These are phyloP conservation scores for Sclerotinia sclerotiorum DNA, from an alignment of 2,329 filamentous ascomycete species.

Conservation along the genomic window DNA sequence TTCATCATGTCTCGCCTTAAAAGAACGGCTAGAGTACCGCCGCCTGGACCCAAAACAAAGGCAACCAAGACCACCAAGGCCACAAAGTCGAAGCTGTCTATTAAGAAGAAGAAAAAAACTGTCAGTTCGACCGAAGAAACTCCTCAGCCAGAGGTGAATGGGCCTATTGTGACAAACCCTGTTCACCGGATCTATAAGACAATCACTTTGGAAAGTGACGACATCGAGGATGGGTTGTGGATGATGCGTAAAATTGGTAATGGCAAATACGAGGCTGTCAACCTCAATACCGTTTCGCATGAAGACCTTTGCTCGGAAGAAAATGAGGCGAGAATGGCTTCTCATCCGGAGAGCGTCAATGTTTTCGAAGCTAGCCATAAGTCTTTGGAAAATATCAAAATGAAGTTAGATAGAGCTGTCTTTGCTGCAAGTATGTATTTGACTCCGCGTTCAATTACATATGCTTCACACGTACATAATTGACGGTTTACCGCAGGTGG, in stretches of 20 bases:
- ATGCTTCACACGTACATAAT: neutral
- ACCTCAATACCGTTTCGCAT: conserved; percentile 21
- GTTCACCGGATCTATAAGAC: conserved; percentile 25
- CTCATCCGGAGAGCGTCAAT: conserved; percentile 6
- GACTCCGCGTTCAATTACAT: neutral
- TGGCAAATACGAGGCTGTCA: conserved; percentile 30
- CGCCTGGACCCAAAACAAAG: neutral
- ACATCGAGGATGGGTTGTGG: conserved; percentile 29
- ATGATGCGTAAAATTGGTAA: conserved; percentile 27
- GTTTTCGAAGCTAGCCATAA: conserved; percentile 22
- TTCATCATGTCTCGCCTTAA: neutral
- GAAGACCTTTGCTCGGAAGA: conserved; percentile 27
- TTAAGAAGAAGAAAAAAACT: conserved; percentile 6
- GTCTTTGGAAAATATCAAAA: conserved; percentile 24
- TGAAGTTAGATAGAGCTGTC: conserved; percentile 27
- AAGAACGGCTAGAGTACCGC: neutral
- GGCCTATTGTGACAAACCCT: neutral
- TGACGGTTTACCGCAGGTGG: conserved; percentile 6
- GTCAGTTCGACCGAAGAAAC: neutral
- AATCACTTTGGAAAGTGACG: conserved; percentile 23
- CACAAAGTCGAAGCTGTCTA: neutral
- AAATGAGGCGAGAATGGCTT: conserved; percentile 25
- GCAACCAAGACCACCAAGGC: neutral
- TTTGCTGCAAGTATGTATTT: conserved; percentile 27
- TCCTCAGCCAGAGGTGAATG: neutral